Evolutionary conservation across 23 red algal genomes (phyloP).

Genomic region (Chondrus crispus): DNA sequence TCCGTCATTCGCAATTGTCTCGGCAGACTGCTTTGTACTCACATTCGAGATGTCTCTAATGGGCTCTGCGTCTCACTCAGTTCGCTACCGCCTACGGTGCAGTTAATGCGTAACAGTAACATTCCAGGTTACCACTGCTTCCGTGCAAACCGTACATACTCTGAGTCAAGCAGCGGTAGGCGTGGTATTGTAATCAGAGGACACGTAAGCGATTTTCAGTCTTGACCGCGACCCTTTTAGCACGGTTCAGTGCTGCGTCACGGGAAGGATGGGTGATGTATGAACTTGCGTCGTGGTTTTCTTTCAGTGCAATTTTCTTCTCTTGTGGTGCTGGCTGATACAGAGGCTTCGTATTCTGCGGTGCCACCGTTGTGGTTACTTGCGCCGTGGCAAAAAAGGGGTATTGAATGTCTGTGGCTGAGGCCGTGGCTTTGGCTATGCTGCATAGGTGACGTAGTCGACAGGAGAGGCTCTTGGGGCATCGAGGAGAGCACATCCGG

Average conservation of each 20-base stretch:
- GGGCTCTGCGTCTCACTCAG: conserved; percentile 62
- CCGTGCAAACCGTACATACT: conserved; percentile 68
- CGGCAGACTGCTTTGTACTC: conserved; percentile 39
- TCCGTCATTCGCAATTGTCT: conserved; percentile 63
- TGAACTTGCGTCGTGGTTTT: too few relatives aligned
- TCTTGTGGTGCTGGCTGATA: too few relatives aligned
- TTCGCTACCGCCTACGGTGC: conserved; percentile 45
- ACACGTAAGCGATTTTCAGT: conserved; percentile 69
- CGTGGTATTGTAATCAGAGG: conserved; percentile 75
- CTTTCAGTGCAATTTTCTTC: too few relatives aligned
- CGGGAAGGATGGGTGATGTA: conserved; percentile 22
- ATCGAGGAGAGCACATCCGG: too few relatives aligned
- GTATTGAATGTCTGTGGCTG: too few relatives aligned
- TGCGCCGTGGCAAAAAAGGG: too few relatives aligned
- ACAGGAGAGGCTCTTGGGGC: too few relatives aligned
- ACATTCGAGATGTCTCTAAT: conserved; percentile 68
- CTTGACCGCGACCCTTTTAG: background rate
- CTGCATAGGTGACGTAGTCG: too few relatives aligned
- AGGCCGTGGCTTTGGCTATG: too few relatives aligned
- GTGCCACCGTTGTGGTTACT: too few relatives aligned
- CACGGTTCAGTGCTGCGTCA: conserved; percentile 8
- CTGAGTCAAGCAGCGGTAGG: conserved; percentile 66
- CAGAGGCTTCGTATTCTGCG: too few relatives aligned
- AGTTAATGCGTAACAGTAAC: conserved; percentile 71
- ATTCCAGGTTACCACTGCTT: conserved; percentile 46